A percentile compares a stretch with the other conserved stretches of the same genome.
Evolutionary conservation across 2,329 filamentous ascomycete species (phyloP).

Genomic region (Phaeosphaeriaceae sp.): DNA sequence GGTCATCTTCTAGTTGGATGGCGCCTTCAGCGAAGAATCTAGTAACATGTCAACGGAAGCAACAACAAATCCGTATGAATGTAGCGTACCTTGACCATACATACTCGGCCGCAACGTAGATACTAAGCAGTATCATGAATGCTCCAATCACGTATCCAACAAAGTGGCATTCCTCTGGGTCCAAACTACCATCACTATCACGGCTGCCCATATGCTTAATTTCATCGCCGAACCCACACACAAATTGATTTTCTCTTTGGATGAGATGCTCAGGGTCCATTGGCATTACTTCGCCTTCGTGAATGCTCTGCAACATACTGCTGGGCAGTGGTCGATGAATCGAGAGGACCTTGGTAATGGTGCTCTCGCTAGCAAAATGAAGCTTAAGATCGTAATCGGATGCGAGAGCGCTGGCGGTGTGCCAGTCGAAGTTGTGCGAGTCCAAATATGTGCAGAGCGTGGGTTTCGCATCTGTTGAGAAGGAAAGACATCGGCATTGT

Average conservation of each 20-base stretch:
- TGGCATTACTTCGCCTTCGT: constrained; percentile 14
- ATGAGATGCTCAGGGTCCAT: constrained; percentile 9
- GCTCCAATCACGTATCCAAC: constrained; percentile 24
- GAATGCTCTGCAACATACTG: constrained; percentile 20
- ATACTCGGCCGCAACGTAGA: constrained; percentile 26
- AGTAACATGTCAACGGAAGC: constrained; percentile 2
- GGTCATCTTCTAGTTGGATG: constrained; percentile 29
- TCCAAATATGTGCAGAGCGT: constrained; percentile 28
- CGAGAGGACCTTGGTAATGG: constrained; percentile 27
- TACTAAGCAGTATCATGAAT: constrained; percentile 23
- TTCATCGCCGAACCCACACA: constrained; percentile 33
- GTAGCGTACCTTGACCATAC: constrained; percentile 27
- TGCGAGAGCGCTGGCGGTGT: constrained; percentile 28
- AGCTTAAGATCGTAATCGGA: constrained; percentile 28
- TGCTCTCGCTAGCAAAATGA: constrained; percentile 28
- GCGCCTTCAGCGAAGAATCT: constrained; percentile 17
- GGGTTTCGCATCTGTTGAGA: constrained; percentile 25
- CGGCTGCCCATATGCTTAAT: constrained; percentile 17
- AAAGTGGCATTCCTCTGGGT: constrained; percentile 15
- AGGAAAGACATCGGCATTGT: constrained; percentile 34
- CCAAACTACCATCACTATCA: constrained; percentile 1
- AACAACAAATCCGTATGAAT: too few species aligned
- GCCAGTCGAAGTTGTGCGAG: constrained; percentile 30
- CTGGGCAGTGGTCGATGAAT: constrained; percentile 25
- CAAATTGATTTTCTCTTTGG: constrained; percentile 25